Evolutionary conservation across 2,329 filamentous ascomycete genomes (phyloP).

Genomic region (Purpureocillium lavendulum): DNA sequence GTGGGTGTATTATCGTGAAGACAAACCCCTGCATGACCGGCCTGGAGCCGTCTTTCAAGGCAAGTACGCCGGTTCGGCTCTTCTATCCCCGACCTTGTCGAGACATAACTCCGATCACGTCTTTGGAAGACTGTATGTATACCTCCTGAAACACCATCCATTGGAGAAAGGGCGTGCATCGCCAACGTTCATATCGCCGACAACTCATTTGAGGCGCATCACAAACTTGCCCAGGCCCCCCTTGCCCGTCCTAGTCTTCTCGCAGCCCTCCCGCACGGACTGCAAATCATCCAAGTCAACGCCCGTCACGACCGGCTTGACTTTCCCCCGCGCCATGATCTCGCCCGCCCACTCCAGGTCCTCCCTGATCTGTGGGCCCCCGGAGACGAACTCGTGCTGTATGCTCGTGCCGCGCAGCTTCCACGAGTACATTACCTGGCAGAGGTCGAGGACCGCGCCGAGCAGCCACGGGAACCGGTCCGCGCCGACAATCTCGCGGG

Average conservation of each 20-base stretch:
- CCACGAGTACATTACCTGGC: slow-evolving; percentile 31
- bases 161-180: too few species aligned
- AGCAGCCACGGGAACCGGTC: slow-evolving; percentile 27
- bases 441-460: slow-evolving; percentile 23
- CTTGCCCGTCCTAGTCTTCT: slow-evolving; percentile 21
- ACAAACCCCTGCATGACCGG: too few species aligned
- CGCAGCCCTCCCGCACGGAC: slow-evolving; percentile 29
- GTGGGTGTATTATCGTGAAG: too few species aligned
- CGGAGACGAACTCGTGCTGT: slow-evolving; percentile 36
- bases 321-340: slow-evolving; percentile 30
- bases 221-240: slow-evolving; percentile 19
- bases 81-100: too few species aligned
- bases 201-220: slow-evolving; percentile 10
- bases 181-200: too few species aligned
- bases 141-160: too few species aligned
- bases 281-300: slow-evolving; percentile 34
- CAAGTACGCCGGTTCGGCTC: too few species aligned
- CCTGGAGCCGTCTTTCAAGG: too few species aligned
- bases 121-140: too few species aligned
- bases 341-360: slow-evolving; percentile 33
- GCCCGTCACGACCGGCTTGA: slow-evolving; percentile 32
- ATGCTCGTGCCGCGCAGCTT: slow-evolving; percentile 35
- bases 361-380: slow-evolving; percentile 27
- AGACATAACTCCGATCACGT: too few species aligned
- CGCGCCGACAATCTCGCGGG: slow-evolving; percentile 21